phyloP scores from a whole-genome alignment of 2,329 filamentous ascomycete genomes.

The Fusarium sp. region DNA sequence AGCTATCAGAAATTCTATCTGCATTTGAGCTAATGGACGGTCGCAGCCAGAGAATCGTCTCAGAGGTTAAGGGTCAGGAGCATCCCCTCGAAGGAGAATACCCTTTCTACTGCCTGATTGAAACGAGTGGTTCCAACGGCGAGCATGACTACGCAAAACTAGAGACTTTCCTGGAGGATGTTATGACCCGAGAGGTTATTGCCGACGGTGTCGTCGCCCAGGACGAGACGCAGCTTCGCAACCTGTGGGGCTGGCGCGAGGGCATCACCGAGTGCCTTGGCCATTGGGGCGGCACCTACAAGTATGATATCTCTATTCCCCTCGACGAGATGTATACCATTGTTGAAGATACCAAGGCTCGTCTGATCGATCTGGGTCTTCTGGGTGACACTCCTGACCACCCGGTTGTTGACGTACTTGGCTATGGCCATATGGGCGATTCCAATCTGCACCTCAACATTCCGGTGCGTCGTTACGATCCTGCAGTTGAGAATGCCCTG shows the following conservation, averaged over 20 bases:
- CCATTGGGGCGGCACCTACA: conserved; percentile 95
- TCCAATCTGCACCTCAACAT: conserved; percentile 95
- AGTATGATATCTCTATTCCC: conserved; percentile 97
- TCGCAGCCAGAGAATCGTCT: conserved; percentile 80
- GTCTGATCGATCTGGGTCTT: conserved; percentile 77
- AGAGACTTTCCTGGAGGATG: conserved; percentile 86
- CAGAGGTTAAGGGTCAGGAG: conserved; percentile 77
- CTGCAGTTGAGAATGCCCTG: conserved; percentile 83
- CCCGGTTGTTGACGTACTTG: conserved; percentile 89
- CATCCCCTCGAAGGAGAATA: conserved; percentile 83
- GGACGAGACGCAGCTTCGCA: conserved; percentile 87
- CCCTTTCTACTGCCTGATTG: conserved; percentile 95
- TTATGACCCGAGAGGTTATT: conserved; percentile 89
- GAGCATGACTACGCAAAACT: conserved; percentile 96
- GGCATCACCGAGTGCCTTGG: conserved; percentile 89
- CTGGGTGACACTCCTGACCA: conserved; percentile 78
- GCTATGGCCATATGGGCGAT: conserved; percentile 98
- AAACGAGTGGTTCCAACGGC: conserved; percentile 93
- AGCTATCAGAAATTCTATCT: conserved; percentile 93
- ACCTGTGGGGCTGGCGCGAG: conserved; percentile 93
- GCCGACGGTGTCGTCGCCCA: conserved; percentile 91
- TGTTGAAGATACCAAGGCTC: conserved; percentile 83
- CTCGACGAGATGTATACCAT: conserved; percentile 86
- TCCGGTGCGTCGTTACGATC: conserved; percentile 82
- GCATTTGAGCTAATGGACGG: conserved; percentile 98